A percentile compares a stretch with the other conserved stretches of the same genome.
phyloP scores from a whole-genome alignment of 306 rosid species.

The Boehmeria nivea region DNA sequence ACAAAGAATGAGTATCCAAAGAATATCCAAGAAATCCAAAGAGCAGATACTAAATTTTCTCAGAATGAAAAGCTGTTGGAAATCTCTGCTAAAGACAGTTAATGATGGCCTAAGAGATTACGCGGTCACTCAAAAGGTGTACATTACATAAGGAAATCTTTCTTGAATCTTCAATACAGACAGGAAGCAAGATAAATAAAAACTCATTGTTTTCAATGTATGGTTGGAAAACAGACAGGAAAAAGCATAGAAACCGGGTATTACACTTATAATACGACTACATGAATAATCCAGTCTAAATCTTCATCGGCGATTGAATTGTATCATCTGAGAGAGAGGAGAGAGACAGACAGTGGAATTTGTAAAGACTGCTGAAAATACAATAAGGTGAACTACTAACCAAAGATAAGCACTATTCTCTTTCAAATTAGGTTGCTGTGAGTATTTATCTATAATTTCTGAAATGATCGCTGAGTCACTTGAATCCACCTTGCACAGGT shows the following conservation, averaged over 20 bases:
- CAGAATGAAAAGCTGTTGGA: not conserved
- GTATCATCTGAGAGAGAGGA: too few relatives aligned
- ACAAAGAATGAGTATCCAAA: conserved; percentile 12
- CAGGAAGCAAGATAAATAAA: too few relatives aligned
- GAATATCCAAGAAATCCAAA: not conserved
- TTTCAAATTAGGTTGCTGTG: conserved; percentile 50
- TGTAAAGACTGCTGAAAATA: not conserved
- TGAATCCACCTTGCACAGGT: conserved; percentile 46
- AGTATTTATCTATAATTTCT: conserved; percentile 48
- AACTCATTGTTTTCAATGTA: too few relatives aligned
- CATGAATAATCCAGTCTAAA: too few relatives aligned
- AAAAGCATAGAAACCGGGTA: too few relatives aligned
- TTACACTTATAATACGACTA: too few relatives aligned
- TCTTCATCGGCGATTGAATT: too few relatives aligned
- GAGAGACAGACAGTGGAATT: too few relatives aligned
- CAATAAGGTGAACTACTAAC: conserved; percentile 35
- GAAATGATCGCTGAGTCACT: conserved; percentile 48
- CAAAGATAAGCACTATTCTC: conserved; percentile 52
- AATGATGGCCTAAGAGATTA: not conserved
- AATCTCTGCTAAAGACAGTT: not conserved
- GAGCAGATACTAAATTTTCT: not conserved
- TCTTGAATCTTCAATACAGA: too few relatives aligned
- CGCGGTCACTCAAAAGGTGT: not conserved
- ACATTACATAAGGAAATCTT: not conserved
- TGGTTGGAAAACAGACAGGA: too few relatives aligned